These are phyloP conservation scores for Tuber borchii DNA, from an alignment of 495 filamentous ascomycete species.

Conservation along the genomic window DNA sequence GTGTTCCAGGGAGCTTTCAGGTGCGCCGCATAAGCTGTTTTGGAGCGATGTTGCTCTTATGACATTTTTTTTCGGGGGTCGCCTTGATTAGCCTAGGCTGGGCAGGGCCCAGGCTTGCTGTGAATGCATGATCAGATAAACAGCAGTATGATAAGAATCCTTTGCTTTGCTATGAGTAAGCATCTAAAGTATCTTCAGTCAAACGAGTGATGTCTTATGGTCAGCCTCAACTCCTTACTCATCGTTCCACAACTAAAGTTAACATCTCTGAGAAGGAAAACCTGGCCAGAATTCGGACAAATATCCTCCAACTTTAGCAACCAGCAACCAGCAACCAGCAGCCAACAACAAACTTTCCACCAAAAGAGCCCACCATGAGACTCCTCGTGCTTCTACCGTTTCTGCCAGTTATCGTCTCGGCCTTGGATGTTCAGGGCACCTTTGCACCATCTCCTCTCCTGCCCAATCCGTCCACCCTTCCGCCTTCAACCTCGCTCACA, in stretches of 20 bases:
- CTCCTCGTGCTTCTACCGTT: constrained; percentile 26
- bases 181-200: not conserved
- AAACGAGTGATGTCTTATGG: constrained; percentile 3
- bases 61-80: not conserved
- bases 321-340: not conserved
- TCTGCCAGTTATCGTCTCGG: constrained; percentile 28
- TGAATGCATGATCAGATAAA: constrained; percentile 1
- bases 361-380: constrained; percentile 28
- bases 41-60: not conserved
- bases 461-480: constrained; percentile 53
- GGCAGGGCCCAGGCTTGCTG: constrained; percentile 1
- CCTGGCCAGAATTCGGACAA: not conserved
- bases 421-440: constrained; percentile 28
- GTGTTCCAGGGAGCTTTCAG: not conserved
- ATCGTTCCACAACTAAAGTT: not conserved
- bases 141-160: not conserved
- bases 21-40: not conserved
- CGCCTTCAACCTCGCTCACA: constrained; percentile 66
- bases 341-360: not conserved
- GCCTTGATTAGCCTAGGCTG: not conserved
- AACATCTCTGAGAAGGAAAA: not conserved
- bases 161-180: not conserved
- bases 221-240: constrained; percentile 3
- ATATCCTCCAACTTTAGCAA: not conserved
- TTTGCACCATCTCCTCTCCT: constrained; percentile 43